Base-by-base conservation (phyloP, 2,329 filamentous ascomycete genomes). In the Penicillium sp. region DNA sequence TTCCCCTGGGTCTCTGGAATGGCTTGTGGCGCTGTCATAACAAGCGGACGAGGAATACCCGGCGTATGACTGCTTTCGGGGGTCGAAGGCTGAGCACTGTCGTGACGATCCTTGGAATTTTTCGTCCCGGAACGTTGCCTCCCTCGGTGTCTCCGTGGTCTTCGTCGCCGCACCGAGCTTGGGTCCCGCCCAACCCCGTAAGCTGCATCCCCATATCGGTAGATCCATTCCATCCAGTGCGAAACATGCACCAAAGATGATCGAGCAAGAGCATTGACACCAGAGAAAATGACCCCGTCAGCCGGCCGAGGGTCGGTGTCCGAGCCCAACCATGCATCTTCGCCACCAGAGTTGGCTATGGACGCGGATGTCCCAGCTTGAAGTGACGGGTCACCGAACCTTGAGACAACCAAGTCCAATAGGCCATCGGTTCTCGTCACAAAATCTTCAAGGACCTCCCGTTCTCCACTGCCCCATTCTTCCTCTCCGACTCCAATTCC, bases 401-500 rank as follows among this genome's bases (percentile, higher is more conserved):
- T 83, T 29, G 87, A 89, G 3, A 96, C 89, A 28, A 96, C 74
- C 33, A 97, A 65, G 65, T 98, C 93, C 4, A 94, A 78, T 26
- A 98, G 74, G 1, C 93, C 93, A 36, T 93, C 84, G 16, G 87
- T 86, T 39, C 86, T 76, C 7, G 76, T 77, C 1, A 88, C 81
- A 47, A 95, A 80, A n/a, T 88, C 88, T 64, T 97, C 91, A 1
- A 98, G 72, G 0, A 97, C 91, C 55, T 94, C 91, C 55, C 91
- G 77, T 69, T 97, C 91, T 20, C 89, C 89, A 60, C 91, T 96
- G 4, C 91, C 91, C 63, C 89, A 84, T 39, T 96, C 87, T 69
- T 97, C 93, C 63, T 97, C 93, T 13, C 93, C 93, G 1, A 97
- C 93, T 0, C 93, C 93, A 31, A 96, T 80, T 11, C 93, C 93